Conservation (phyloP, 2,329 filamentous ascomycete species). For the Pseudopithomyces chartarum region DNA sequence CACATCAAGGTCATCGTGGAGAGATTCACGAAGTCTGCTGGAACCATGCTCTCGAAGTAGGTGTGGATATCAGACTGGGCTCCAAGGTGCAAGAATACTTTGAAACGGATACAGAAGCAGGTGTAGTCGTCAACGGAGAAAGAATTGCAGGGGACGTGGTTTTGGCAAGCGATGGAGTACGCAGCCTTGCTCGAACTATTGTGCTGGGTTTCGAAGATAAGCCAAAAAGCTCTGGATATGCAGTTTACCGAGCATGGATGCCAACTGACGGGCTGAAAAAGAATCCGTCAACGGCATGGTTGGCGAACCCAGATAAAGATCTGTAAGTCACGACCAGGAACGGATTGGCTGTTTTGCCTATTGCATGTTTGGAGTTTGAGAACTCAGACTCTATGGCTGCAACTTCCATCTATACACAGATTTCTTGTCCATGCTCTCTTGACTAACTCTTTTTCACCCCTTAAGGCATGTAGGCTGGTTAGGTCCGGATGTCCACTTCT, state of each 20-base stretch:
- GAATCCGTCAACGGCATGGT: constrained; percentile 35
- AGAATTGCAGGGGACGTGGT: constrained; percentile 53
- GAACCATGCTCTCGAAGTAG: constrained; percentile 58
- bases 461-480: constrained; percentile 28
- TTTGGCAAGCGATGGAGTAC: constrained; percentile 57
- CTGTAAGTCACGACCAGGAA: constrained; percentile 1
- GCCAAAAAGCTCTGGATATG: constrained; percentile 57
- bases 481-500: constrained; percentile 37
- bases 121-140: constrained; percentile 56
- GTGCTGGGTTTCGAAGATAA: constrained; percentile 58
- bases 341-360: too few relatives aligned
- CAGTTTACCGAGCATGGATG: constrained; percentile 55
- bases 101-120: constrained; percentile 57
- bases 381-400: too few relatives aligned
- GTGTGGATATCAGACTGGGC: constrained; percentile 60
- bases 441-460: too few relatives aligned
- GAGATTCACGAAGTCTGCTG: constrained; percentile 64
- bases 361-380: too few relatives aligned
- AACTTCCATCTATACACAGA: too few relatives aligned
- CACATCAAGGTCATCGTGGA: constrained; percentile 54
- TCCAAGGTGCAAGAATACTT: constrained; percentile 58
- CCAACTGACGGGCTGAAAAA: constrained; percentile 25
- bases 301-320: constrained; percentile 37
- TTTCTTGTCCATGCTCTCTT: too few relatives aligned
- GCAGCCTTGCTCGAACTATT: constrained; percentile 54